A percentile compares a stretch with the other conserved stretches of the same genome.
phyloP scores from a whole-genome alignment of 345 rosid genomes.

The Euphorbia pulcherrima region DNA sequence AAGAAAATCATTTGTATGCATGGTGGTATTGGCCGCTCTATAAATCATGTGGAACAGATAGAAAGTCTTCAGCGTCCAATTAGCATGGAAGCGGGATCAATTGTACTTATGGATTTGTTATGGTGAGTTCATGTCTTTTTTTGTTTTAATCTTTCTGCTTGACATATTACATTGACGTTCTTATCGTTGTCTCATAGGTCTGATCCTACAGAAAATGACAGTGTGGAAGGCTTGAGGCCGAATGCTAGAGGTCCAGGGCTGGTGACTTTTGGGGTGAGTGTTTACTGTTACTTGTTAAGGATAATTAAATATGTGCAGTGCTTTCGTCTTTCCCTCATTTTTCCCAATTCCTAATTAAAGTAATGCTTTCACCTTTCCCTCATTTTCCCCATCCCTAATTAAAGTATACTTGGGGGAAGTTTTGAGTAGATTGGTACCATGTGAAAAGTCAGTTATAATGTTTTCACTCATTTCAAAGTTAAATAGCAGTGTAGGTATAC shows the following conservation, averaged over 20 bases:
- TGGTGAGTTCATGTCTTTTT: constrained; percentile 52
- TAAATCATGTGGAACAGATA: constrained; percentile 94
- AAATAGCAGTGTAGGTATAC: neutral
- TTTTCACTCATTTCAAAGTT: neutral
- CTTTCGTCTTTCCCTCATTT: no score
- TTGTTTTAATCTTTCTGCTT: constrained; percentile 16
- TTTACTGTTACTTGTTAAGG: constrained; percentile 5
- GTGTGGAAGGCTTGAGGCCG: constrained; percentile 97
- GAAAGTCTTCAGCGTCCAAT: constrained; percentile 94
- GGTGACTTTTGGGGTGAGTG: constrained; percentile 95
- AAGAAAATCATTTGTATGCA: constrained; percentile 99
- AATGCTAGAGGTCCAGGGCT: constrained; percentile 99
- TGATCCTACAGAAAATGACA: constrained; percentile 97
- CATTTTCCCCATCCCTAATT: neutral
- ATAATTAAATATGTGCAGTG: neutral
- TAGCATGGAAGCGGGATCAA: constrained; percentile 93
- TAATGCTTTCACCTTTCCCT: neutral
- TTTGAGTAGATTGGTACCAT: neutral
- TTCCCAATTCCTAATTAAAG: neutral
- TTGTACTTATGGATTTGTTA: constrained; percentile 91
- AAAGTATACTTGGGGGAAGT: neutral
- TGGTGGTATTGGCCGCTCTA: constrained; percentile 98
- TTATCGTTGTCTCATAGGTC: constrained; percentile 55
- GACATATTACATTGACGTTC: constrained; percentile 19
- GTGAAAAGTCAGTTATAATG: neutral